Base-by-base conservation (phyloP, 2,329 filamentous ascomycete genomes). In the Aureobasidium pullulans region DNA sequence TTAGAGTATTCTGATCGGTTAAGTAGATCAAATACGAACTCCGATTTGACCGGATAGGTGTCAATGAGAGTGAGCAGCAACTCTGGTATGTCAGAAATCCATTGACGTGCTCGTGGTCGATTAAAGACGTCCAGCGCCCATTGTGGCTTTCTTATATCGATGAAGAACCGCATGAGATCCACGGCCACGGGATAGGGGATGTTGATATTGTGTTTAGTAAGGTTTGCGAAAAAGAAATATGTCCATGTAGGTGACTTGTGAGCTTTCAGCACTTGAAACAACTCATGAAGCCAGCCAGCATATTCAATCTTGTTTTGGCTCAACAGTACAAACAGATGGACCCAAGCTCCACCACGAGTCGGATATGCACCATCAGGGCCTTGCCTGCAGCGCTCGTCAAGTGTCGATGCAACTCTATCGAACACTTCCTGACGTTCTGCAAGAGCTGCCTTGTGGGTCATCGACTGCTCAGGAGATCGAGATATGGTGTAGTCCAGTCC, bases 1-100 rank as follows among this genome's bases (percentile, higher is more conserved):
- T 65, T 64, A 1, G 60, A 36, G 9, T 60, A 56, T 2, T 56
- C 57, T 28, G 62, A 53, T n/a, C 64, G 64, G 11, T 61, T 60
- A 31, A 70, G 62, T 10, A 69, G 50, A 29, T 54, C 16, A 42
- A 66, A 68, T n/a, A 69, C 59, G 29, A 42, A 29, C 3, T 63
- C 40, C 6, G 49, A 39, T 19, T 32, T 28, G n/a, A 61, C 28
- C 7, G 60, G 50, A 10, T 53, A 62, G 31, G 40, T 36, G 10
- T 64, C 53, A 13, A 66, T 62, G 10, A 69, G 60, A 31, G 59
- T 48, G 9, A 68, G 36, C 2, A 66, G 59, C 2, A 70, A 63
- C 10, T 65, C 61, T 16, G 60, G 61, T 57, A 58, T 63, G 4
- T 56, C 34, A 9, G 62, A 61, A n/a, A 66, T 50, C 23, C 64